A percentile compares a stretch with the other conserved stretches of the same genome.
Evolutionary conservation across 108 stramenopile genomes (phyloP).

Genomic region (Nitzschia putrida): DNA sequence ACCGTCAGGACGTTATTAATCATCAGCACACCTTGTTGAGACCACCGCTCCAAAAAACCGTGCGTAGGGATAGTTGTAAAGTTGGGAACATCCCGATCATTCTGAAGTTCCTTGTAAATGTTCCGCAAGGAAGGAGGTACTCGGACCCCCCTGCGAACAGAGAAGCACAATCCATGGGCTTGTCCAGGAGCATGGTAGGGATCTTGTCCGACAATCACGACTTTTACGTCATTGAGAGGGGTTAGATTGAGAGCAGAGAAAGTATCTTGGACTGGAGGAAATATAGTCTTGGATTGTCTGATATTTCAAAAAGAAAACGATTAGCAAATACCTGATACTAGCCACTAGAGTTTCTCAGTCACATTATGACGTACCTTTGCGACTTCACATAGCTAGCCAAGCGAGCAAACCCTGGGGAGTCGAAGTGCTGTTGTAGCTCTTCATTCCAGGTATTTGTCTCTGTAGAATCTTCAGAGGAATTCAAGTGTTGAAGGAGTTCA

Average conservation of each 20-base stretch:
- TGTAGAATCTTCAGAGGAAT: background rate
- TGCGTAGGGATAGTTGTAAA: slow-evolving; percentile 48
- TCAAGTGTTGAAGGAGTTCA: too few relatives aligned
- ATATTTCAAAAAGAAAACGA: background rate
- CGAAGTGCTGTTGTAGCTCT: slow-evolving; percentile 41
- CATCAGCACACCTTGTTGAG: slow-evolving; percentile 93
- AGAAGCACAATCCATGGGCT: slow-evolving; percentile 81
- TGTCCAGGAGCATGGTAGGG: slow-evolving; percentile 84
- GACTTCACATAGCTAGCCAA: slow-evolving; percentile 53
- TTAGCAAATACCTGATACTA: too few relatives aligned
- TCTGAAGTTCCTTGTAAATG: slow-evolving; percentile 86
- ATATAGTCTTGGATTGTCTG: slow-evolving; percentile 8
- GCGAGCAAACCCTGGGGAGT: slow-evolving; percentile 34
- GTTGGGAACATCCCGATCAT: slow-evolving; percentile 42
- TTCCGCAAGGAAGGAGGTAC: slow-evolving; percentile 93
- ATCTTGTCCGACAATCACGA: slow-evolving; percentile 87
- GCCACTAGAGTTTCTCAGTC: too few relatives aligned
- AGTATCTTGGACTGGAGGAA: slow-evolving; percentile 67
- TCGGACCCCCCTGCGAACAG: slow-evolving; percentile 72
- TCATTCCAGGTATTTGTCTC: slow-evolving; percentile 29
- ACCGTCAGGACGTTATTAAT: slow-evolving; percentile 97
- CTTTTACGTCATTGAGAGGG: slow-evolving; percentile 81
- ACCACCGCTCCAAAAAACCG: slow-evolving; percentile 82
- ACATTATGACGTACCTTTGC: slow-evolving; percentile 60
- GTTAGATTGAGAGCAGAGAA: slow-evolving; percentile 92